Conservation (phyloP, 1,284 basidiomycete species). For the Ustilago loliicola region DNA sequence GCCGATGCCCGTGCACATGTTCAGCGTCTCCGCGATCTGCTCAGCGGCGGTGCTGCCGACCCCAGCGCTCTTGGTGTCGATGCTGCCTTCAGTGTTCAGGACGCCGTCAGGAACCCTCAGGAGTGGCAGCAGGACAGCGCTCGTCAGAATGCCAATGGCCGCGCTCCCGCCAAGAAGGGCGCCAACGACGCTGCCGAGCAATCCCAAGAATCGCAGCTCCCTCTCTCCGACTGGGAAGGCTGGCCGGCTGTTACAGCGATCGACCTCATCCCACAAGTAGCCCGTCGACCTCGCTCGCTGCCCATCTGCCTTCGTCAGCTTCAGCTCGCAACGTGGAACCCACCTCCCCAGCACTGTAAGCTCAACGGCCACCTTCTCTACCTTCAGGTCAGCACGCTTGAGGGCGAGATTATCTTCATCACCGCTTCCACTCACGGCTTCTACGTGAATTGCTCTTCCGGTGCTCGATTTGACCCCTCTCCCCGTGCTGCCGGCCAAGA, state of each 20-base stretch:
- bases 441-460: conserved; percentile 73
- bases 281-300: conserved; percentile 62
- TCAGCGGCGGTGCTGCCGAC: conserved; percentile 71
- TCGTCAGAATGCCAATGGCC: conserved; percentile 30
- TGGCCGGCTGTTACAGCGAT: conserved; percentile 66
- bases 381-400: conserved; percentile 74
- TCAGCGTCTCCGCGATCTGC: conserved; percentile 73
- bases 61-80: conserved; percentile 72
- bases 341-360: conserved; percentile 74
- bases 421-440: conserved; percentile 74
- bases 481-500: conserved; percentile 56
- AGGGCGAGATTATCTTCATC: conserved; percentile 74
- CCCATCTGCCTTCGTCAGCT: conserved; percentile 72
- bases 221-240: conserved; percentile 71
- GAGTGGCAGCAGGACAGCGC: conserved; percentile 57
- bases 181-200: conserved; percentile 9
- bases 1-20: conserved; percentile 73
- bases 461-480: conserved; percentile 63
- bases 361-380: conserved; percentile 75
- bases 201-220: conserved; percentile 35
- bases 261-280: conserved; percentile 68
- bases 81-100: conserved; percentile 73
- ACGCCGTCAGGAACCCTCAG: conserved; percentile 72
- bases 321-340: conserved; percentile 75
- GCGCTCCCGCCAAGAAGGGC: conserved; percentile 39